Percentiles rank a stretch among this genome's conserved stretches.
phyloP scores from a whole-genome alignment of 73 alveolate genomes.

The Paramecium caudatum region DNA sequence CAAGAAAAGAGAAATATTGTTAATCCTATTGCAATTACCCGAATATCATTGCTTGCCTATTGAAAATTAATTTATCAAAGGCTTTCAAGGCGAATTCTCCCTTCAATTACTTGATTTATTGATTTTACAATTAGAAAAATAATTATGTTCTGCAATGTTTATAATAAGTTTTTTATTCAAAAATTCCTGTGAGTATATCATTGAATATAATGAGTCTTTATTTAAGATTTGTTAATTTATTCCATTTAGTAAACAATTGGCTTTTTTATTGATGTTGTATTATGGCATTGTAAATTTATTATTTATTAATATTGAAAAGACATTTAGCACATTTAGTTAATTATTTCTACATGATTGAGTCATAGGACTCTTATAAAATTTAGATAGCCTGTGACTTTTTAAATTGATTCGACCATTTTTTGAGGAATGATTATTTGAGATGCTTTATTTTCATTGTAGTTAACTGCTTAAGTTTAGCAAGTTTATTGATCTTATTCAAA shows the following conservation, averaged over 20 bases:
- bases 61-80: neutral
- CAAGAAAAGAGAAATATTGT: neutral
- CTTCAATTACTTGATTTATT: neutral
- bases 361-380: no score
- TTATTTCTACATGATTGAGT: no score
- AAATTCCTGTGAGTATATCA: neutral
- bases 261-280: no score
- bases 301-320: no score
- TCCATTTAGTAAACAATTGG: neutral
- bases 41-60: neutral
- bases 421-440: no score
- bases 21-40: neutral
- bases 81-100: constrained; percentile 29
- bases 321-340: no score
- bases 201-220: neutral
- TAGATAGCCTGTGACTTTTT: no score
- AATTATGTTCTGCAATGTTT: neutral
- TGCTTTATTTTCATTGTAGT: no score
- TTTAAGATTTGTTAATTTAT: neutral
- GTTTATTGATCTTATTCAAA: no score
- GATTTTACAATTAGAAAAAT: neutral
- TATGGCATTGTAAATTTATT: no score
- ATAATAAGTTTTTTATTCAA: neutral
- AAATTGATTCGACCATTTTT: no score
- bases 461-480: no score